Conservation (phyloP, 441 rosid species). For the Lepidium campestre region DNA sequence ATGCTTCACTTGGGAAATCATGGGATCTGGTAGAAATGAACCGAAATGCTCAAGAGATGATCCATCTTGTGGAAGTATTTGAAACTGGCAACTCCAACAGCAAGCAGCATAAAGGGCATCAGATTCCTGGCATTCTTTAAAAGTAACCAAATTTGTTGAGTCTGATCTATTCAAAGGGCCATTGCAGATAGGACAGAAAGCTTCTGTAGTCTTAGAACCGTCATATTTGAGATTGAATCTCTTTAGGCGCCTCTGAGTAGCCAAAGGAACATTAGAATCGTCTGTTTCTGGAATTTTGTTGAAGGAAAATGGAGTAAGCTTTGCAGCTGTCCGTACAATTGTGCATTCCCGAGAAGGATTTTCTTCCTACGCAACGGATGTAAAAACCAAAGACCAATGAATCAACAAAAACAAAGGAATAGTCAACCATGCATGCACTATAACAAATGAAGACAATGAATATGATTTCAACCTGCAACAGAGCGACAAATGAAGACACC, state of each 20-base stretch:
- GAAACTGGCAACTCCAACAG: constrained; percentile 87
- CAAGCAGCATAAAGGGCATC: constrained; percentile 42
- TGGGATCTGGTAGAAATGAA: constrained; percentile 49
- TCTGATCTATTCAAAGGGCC: constrained; percentile 54
- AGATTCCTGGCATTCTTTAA: constrained; percentile 15
- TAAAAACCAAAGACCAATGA: background rate
- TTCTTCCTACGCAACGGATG: constrained; percentile 55
- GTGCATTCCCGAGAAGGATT: constrained; percentile 89
- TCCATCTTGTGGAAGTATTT: constrained; percentile 72
- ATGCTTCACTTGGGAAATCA: constrained; percentile 42
- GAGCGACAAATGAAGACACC: constrained; percentile 76
- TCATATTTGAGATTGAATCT: constrained; percentile 53
- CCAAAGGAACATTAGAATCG: constrained; percentile 60
- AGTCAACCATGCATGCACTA: background rate
- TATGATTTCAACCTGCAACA: constrained; percentile 57
- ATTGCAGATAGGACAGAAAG: constrained; percentile 76
- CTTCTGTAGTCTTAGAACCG: constrained; percentile 68
- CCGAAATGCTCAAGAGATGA: constrained; percentile 47
- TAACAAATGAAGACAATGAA: background rate
- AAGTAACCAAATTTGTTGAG: constrained; percentile 23
- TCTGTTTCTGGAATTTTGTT: constrained; percentile 75
- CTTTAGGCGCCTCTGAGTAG: constrained; percentile 74
- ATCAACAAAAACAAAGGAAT: background rate
- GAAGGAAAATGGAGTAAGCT: constrained; percentile 87
- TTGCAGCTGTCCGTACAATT: constrained; percentile 85